Conservation (phyloP, 2,329 filamentous ascomycete genomes). For the Botrytis elliptica region DNA sequence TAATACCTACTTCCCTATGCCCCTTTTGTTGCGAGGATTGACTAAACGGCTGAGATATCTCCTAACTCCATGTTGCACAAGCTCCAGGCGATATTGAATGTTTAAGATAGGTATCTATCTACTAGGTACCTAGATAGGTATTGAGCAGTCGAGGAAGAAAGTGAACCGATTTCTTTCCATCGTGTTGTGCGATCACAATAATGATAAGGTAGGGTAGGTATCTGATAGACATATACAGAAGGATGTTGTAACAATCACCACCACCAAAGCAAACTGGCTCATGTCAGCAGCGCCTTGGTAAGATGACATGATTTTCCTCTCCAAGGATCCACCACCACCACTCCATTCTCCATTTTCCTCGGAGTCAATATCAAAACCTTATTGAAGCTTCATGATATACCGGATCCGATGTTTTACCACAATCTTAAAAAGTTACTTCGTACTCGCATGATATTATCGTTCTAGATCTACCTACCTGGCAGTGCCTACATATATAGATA, state of each 20-base stretch:
- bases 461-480: background rate
- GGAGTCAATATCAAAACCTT: background rate
- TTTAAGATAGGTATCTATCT: background rate
- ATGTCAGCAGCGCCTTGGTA: background rate
- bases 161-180: background rate
- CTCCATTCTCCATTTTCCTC: background rate
- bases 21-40: background rate
- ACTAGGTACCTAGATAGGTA: background rate
- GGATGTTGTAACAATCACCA: background rate
- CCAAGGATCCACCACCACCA: too few relatives aligned
- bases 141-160: background rate
- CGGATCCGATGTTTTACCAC: slow-evolving; percentile 6
- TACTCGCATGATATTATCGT: background rate
- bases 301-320: background rate
- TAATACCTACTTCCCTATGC: background rate
- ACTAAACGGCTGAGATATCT: background rate
- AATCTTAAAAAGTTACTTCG: background rate
- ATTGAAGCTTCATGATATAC: background rate
- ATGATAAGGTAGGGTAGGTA: background rate
- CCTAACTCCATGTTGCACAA: background rate
- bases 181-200: background rate
- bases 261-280: background rate
- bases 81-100: slow-evolving; percentile 1
- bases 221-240: background rate
- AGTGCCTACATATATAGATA: too few relatives aligned